Percentiles rank a stretch among this genome's conserved stretches.
Evolutionary conservation across 805 yeast genomes (phyloP).

Genomic region (Vanderwaltozyma verrucispora): DNA sequence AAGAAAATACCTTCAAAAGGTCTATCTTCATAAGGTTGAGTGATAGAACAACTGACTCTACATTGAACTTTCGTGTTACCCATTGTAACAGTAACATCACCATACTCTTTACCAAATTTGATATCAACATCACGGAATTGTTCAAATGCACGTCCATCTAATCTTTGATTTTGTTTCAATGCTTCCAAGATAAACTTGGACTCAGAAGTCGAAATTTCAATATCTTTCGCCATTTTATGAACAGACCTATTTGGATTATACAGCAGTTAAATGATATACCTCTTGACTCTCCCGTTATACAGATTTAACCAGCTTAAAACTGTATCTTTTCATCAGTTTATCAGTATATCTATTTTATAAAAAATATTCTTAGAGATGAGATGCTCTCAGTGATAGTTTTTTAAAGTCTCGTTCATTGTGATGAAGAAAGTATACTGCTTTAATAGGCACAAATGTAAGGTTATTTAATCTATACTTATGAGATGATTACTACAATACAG

Average conservation of each 20-base stretch:
- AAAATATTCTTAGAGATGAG: not conserved
- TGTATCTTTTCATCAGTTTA: too few species aligned
- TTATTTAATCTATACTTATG: too few species aligned
- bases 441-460: too few species aligned
- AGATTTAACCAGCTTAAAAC: too few species aligned
- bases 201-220: constrained; percentile 57
- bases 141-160: constrained; percentile 59
- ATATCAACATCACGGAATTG: constrained; percentile 61
- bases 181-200: constrained; percentile 50
- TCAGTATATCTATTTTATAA: too few species aligned
- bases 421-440: not conserved
- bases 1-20: constrained; percentile 89
- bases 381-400: not conserved
- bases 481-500: not conserved
- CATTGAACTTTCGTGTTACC: constrained; percentile 51
- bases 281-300: too few species aligned
- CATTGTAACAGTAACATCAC: constrained; percentile 66
- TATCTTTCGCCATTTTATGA: constrained; percentile 47
- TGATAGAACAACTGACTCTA: constrained; percentile 61
- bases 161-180: constrained; percentile 49
- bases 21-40: constrained; percentile 76
- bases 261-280: too few species aligned
- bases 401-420: not conserved
- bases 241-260: too few species aligned
- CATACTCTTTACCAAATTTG: constrained; percentile 57